Conservation (phyloP, 768 basidiomycete species). For the Termitomyces sp. region DNA sequence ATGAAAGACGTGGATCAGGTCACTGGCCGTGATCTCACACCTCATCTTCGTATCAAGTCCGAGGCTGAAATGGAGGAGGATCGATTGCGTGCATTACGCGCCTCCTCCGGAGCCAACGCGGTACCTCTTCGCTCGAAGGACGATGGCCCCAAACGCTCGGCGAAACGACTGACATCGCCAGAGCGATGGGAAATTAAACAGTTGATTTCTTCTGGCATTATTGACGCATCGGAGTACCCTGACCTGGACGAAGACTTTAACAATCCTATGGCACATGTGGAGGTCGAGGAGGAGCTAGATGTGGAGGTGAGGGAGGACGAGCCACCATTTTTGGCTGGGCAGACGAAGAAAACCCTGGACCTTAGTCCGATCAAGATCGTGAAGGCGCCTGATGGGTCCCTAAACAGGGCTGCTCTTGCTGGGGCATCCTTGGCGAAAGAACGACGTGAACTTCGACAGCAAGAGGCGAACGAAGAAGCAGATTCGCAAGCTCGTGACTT, state of each 20-base stretch:
- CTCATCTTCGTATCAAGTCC: constrained; percentile 91
- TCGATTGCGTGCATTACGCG: constrained; percentile 52
- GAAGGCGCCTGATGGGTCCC: constrained; percentile 96
- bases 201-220: constrained; percentile 91
- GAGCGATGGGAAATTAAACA: constrained; percentile 99
- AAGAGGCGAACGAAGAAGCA: constrained; percentile 91
- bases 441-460: constrained; percentile 87
- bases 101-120: constrained; percentile 82
- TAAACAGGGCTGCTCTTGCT: constrained; percentile 93
- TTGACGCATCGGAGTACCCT: constrained; percentile 91
- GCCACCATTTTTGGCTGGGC: constrained; percentile 92
- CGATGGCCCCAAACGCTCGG: constrained; percentile 62
- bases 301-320: constrained; percentile 98
- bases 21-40: constrained; percentile 88
- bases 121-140: constrained; percentile 65
- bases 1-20: constrained; percentile 98
- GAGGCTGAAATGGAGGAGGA: constrained; percentile 93
- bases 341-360: constrained; percentile 93
- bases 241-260: constrained; percentile 85
- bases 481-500: constrained; percentile 95
- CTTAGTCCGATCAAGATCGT: constrained; percentile 97
- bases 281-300: constrained; percentile 95
- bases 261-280: constrained; percentile 73
- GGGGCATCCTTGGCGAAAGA: constrained; percentile 95
- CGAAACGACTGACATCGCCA: constrained; percentile 89